A percentile compares a stretch with the other conserved stretches of the same genome.
phyloP scores from a whole-genome alignment of 139 green algal species.

The Mesostigma viride region DNA sequence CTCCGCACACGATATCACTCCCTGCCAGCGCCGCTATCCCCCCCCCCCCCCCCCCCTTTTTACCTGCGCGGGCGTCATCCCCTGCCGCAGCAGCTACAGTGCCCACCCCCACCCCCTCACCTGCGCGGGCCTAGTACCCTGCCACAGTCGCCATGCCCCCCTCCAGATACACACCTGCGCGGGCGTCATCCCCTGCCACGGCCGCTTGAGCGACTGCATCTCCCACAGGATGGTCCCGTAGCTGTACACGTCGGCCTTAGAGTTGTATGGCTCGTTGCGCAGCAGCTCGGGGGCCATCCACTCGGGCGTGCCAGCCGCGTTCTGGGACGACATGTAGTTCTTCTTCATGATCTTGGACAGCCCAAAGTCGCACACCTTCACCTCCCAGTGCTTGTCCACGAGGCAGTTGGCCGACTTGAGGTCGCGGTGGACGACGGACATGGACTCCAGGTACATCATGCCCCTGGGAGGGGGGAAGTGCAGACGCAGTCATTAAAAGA shows the following conservation, averaged over 20 bases:
- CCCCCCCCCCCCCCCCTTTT: too few species aligned
- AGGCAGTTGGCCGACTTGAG: slow-evolving; percentile 32
- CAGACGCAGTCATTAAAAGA: too few species aligned
- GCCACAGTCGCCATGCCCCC: not conserved
- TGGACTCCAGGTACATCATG: slow-evolving; percentile 32
- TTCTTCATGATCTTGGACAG: slow-evolving; percentile 19
- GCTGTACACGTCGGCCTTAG: slow-evolving; percentile 28
- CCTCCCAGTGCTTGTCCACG: slow-evolving; percentile 30
- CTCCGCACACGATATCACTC: too few species aligned
- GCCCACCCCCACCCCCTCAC: too few species aligned
- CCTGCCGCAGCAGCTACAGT: too few species aligned
- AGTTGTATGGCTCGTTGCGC: slow-evolving; percentile 15
- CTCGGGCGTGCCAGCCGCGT: slow-evolving; percentile 20
- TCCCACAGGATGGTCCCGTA: slow-evolving; percentile 45
- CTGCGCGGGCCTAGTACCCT: too few species aligned
- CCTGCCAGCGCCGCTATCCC: too few species aligned
- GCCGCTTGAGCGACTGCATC: slow-evolving; percentile 69
- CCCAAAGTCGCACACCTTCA: slow-evolving; percentile 33
- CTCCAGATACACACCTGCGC: slow-evolving; percentile 13
- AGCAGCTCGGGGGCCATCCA: slow-evolving; percentile 34
- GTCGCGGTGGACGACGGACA: slow-evolving; percentile 32
- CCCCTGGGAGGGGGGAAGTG: slow-evolving; percentile 9
- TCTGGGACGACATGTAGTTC: not conserved
- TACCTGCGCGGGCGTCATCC: too few species aligned
- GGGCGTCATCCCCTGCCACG: slow-evolving; percentile 31